A percentile compares a stretch with the other conserved stretches of the same genome.
These are phyloP conservation scores for Lupinus albus DNA, from an alignment of 306 rosid species.

Conservation along the genomic window DNA sequence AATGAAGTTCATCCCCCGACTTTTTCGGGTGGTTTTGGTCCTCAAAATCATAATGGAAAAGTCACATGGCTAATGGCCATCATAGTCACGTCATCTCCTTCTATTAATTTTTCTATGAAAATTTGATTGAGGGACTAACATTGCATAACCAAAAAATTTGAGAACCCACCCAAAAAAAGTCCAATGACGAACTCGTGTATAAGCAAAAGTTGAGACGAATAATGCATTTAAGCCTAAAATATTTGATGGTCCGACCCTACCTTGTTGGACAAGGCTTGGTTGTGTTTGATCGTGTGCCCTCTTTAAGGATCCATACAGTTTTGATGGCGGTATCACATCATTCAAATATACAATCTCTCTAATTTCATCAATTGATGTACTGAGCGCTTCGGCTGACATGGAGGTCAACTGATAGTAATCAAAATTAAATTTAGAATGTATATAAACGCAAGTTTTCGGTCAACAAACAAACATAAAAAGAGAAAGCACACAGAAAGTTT, in stretches of 20 bases:
- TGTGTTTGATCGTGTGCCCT: conserved; percentile 6
- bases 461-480: not conserved
- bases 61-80: too few species aligned
- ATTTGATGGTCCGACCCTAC: not conserved
- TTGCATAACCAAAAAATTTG: too few species aligned
- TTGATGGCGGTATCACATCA: conserved; percentile 7
- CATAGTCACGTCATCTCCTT: too few species aligned
- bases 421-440: conserved; percentile 4
- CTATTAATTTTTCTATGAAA: too few species aligned
- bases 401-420: conserved; percentile 39
- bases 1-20: too few species aligned
- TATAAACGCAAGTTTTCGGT: not conserved
- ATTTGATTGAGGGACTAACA: too few species aligned
- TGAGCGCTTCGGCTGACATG: conserved; percentile 37
- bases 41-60: too few species aligned
- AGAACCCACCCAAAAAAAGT: too few species aligned
- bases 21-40: too few species aligned
- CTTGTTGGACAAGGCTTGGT: not conserved
- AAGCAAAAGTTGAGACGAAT: too few species aligned
- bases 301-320: not conserved
- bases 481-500: conserved; percentile 12
- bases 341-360: conserved; percentile 14
- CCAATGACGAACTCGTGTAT: too few species aligned
- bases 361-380: conserved; percentile 28
- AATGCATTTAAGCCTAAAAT: too few species aligned